Conservation (phyloP, 1,284 basidiomycete genomes). For the Chiua sp. region DNA sequence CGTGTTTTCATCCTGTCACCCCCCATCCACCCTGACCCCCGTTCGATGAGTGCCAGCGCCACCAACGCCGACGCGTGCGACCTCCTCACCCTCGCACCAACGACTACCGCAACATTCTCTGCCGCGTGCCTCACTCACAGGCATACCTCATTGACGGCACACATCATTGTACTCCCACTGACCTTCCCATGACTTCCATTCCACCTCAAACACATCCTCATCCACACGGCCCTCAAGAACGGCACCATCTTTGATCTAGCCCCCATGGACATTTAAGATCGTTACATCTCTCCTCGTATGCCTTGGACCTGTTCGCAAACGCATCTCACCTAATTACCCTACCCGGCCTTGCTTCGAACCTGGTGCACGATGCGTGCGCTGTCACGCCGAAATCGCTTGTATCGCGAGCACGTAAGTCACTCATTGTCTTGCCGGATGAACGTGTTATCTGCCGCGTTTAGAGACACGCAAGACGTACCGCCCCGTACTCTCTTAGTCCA, state of each 20-base stretch:
- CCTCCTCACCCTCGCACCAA: slow-evolving; percentile 75
- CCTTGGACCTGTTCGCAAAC: not conserved
- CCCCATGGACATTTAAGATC: slow-evolving; percentile 72
- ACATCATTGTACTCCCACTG: slow-evolving; percentile 85
- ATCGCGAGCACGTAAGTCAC: slow-evolving; percentile 71
- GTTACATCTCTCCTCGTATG: slow-evolving; percentile 51
- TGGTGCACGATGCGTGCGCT: slow-evolving; percentile 65
- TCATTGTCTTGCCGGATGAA: not conserved
- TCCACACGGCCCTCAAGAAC: slow-evolving; percentile 82
- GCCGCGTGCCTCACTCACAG: slow-evolving; percentile 83
- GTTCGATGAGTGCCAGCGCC: slow-evolving; percentile 61
- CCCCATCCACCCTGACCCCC: not conserved
- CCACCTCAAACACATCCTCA: slow-evolving; percentile 80
- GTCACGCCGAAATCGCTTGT: slow-evolving; percentile 68
- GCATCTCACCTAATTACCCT: slow-evolving; percentile 56
- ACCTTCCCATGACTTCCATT: slow-evolving; percentile 80
- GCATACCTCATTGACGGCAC: slow-evolving; percentile 79
- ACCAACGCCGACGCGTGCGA: slow-evolving; percentile 70
- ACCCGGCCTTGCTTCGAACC: slow-evolving; percentile 68
- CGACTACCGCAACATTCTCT: slow-evolving; percentile 73
- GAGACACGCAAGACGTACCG: slow-evolving; percentile 67
- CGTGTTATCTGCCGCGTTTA: slow-evolving; percentile 20
- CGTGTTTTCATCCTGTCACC: not conserved
- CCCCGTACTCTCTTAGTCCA: slow-evolving; percentile 75
- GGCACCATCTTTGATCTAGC: slow-evolving; percentile 81